Evolutionary conservation across 139 green algal species (phyloP).

Genomic region (Chlorella ohadii): DNA sequence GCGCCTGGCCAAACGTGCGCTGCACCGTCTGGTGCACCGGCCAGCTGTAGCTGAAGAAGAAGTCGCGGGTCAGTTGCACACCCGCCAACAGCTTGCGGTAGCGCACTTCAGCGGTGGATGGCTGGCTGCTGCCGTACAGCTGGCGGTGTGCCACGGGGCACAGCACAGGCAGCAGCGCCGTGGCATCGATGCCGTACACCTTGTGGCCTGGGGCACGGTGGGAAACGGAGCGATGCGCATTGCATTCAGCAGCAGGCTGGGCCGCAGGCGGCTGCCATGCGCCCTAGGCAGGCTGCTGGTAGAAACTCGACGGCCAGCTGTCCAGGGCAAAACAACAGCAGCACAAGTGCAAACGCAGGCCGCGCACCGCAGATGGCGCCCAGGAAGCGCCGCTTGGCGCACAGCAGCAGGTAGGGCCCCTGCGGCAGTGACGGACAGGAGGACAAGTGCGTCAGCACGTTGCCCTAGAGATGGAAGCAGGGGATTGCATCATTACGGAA

Average conservation of each 20-base stretch:
- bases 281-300: background rate
- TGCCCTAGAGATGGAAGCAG: too few relatives aligned
- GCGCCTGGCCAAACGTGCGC: slow-evolving; percentile 56
- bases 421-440: slow-evolving; percentile 37
- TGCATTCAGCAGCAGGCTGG: too few relatives aligned
- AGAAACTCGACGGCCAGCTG: too few relatives aligned
- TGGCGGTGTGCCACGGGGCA: slow-evolving; percentile 56
- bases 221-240: too few relatives aligned
- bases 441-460: background rate
- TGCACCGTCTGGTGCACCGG: slow-evolving; percentile 80
- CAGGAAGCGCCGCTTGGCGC: slow-evolving; percentile 74
- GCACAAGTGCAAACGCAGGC: background rate
- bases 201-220: slow-evolving; percentile 70
- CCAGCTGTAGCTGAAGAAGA: slow-evolving; percentile 95
- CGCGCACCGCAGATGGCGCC: slow-evolving; percentile 76
- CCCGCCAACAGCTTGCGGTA: slow-evolving; percentile 82
- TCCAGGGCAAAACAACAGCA: too few relatives aligned
- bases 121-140: slow-evolving; percentile 14
- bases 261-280: too few relatives aligned
- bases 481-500: too few relatives aligned
- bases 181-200: slow-evolving; percentile 86
- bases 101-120: slow-evolving; percentile 41
- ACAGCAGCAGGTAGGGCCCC: slow-evolving; percentile 91
- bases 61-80: slow-evolving; percentile 91
- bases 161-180: slow-evolving; percentile 77